Evolutionary conservation across 179 eudicot genomes (phyloP), one percentile per base, ranked within the genome.

Genomic region (Patellifolia procumbens): DNA sequence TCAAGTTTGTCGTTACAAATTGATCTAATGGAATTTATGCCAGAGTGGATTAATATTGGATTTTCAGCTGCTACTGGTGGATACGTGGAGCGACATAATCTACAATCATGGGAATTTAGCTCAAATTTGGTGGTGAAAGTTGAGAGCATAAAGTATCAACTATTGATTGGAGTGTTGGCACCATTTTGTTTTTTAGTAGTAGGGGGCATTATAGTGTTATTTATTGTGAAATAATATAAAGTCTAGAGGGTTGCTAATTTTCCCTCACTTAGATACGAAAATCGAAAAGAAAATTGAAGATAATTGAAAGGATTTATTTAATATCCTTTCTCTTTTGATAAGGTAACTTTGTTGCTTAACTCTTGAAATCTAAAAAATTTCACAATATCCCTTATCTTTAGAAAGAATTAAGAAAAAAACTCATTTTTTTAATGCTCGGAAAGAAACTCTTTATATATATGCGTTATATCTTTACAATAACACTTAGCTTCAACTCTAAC

Each of bases 91-190:
- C 76, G 55, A 34, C 78, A 83, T 53, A 49, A 28, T 1, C 74
- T 87, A 19, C 53, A 79, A 20, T 83, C 85, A 0, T 87, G 90
- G 88, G 81, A 72, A 69, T 87, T 85, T 65, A 75, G 32, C 19
- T 87, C 90, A 45, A 85, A 72, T 63, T 72, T 85, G 48, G 78
- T 76, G 72, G 51, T 53, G 29, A 80, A 71, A 60, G 79, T 71
- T 0, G 62, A 58, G 34, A 58, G 62, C 60, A 58, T 2, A 24
- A 24, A 5, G 0, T 58, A 24, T 12, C 31, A 45, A 46, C 37
- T 79, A 28, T 70, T 43, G 13, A 35, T 79, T 6, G 84, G 82
- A n/a, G 17, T 81, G 48, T 29, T 76, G 26, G 70, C 75, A 56
- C 71, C 82, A 1, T 19, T 77, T n/a, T 70, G 76, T 34, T 35